These are phyloP conservation scores for Inga laurina DNA, from an alignment of 306 rosid species.

Conservation along the genomic window DNA sequence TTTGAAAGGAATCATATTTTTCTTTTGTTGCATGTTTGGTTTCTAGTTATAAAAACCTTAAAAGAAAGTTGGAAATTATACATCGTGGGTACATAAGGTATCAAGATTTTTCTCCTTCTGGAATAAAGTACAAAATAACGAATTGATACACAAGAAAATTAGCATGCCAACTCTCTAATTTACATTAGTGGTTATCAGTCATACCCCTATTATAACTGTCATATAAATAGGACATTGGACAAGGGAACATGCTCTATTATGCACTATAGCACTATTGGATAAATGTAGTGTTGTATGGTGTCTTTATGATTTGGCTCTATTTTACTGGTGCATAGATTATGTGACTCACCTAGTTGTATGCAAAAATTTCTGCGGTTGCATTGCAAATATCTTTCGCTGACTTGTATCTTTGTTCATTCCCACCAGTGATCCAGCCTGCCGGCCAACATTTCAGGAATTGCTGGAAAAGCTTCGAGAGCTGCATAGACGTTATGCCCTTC, in stretches of 20 bases:
- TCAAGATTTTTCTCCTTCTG: not conserved
- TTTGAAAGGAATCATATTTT: not conserved
- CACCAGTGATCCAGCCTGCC: constrained; percentile 73
- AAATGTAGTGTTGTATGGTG: not conserved
- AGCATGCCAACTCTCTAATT: not conserved
- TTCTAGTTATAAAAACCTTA: not conserved
- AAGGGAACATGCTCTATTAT: not conserved
- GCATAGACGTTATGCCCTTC: constrained; percentile 62
- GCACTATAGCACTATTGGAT: not conserved
- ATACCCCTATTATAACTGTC: not conserved
- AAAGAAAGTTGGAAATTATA: not conserved
- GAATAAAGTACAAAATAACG: not conserved
- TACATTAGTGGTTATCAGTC: not conserved
- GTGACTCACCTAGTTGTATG: not conserved
- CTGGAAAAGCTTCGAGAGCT: constrained; percentile 74
- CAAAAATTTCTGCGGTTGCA: not conserved
- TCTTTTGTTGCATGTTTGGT: not conserved
- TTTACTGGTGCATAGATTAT: not conserved
- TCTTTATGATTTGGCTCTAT: not conserved
- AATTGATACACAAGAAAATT: not conserved
- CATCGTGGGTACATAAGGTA: not conserved
- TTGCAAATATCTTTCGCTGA: constrained; percentile 11
- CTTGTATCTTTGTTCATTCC: constrained; percentile 34
- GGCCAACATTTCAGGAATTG: constrained; percentile 88
- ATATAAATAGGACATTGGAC: not conserved